phyloP scores from a whole-genome alignment of 1,139 yeast species.

The Ogataea hybrid region DNA sequence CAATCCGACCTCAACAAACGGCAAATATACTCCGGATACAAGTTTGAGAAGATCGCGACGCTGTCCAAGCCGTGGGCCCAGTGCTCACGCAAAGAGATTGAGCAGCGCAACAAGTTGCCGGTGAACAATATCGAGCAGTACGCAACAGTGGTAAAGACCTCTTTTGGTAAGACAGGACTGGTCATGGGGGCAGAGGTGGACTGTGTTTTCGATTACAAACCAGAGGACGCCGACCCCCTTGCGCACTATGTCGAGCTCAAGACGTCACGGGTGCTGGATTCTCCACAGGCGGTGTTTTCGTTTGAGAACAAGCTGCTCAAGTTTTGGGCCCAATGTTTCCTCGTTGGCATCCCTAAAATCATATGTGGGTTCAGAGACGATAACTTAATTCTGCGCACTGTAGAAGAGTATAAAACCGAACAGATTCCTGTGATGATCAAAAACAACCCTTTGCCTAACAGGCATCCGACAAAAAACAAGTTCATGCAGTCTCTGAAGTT shows the following conservation, averaged over 20 bases:
- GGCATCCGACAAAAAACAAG: slow-evolving; percentile 40
- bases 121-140: slow-evolving; percentile 74
- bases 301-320: slow-evolving; percentile 74
- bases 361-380: slow-evolving; percentile 88
- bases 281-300: slow-evolving; percentile 48
- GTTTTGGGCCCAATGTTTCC: slow-evolving; percentile 93
- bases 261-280: slow-evolving; percentile 57
- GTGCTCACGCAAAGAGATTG: slow-evolving; percentile 62
- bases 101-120: slow-evolving; percentile 52
- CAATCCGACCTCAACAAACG: slow-evolving; percentile 41
- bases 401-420: slow-evolving; percentile 76
- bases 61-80: slow-evolving; percentile 75
- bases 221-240: slow-evolving; percentile 48
- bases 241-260: slow-evolving; percentile 85
- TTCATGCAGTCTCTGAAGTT: slow-evolving; percentile 80
- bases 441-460: slow-evolving; percentile 37
- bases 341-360: slow-evolving; percentile 75
- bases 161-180: slow-evolving; percentile 70
- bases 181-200: slow-evolving; percentile 90
- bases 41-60: slow-evolving; percentile 80
- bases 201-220: slow-evolving; percentile 79
- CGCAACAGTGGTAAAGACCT: slow-evolving; percentile 75
- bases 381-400: slow-evolving; percentile 53
- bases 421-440: slow-evolving; percentile 67
- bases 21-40: slow-evolving; percentile 69